Conservation (phyloP, 306 rosid genomes). For the Quercus gilva region DNA sequence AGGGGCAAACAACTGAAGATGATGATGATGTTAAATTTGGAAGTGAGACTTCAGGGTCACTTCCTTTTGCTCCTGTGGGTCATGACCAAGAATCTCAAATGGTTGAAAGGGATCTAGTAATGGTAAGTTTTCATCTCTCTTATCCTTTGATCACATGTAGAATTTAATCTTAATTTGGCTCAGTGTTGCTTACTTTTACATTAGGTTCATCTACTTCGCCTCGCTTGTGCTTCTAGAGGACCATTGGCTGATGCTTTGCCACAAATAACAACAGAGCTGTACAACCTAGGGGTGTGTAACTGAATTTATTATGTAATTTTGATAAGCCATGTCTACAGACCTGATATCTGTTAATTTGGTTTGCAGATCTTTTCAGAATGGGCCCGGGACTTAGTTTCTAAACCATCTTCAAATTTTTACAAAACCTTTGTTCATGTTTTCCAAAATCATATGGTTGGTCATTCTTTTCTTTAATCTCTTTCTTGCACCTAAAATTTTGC, state of each 20-base stretch:
- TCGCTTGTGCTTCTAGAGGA: conserved; percentile 70
- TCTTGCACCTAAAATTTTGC: conserved; percentile 13
- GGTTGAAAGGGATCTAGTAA: conserved; percentile 61
- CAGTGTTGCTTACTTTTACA: conserved; percentile 24
- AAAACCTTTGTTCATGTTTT: conserved; percentile 61
- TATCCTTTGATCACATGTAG: conserved; percentile 9
- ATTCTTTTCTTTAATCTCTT: conserved; percentile 15
- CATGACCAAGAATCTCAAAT: conserved; percentile 54
- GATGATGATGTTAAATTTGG: conserved; percentile 35
- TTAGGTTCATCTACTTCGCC: conserved; percentile 87
- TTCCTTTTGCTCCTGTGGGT: conserved; percentile 44
- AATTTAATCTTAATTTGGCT: conserved; percentile 10
- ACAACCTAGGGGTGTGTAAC: conserved; percentile 65
- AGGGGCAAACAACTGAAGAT: conserved; percentile 40
- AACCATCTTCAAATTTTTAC: conserved; percentile 58
- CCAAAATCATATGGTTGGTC: conserved; percentile 60
- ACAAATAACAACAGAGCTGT: conserved; percentile 66
- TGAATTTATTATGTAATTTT: conserved; percentile 9
- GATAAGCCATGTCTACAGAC: conserved; percentile 22
- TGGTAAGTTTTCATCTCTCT: conserved; percentile 46
- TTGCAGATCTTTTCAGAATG: conserved; percentile 68
- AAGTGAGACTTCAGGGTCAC: conserved; percentile 50
- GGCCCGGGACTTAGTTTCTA: conserved; percentile 72
- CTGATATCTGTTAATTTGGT: conserved; percentile 37
- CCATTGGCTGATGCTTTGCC: conserved; percentile 62